A percentile compares a stretch with the other conserved stretches of the same genome.
phyloP scores from a whole-genome alignment of 768 basidiomycete genomes.

The Tubosaeta brunneosetosa region DNA sequence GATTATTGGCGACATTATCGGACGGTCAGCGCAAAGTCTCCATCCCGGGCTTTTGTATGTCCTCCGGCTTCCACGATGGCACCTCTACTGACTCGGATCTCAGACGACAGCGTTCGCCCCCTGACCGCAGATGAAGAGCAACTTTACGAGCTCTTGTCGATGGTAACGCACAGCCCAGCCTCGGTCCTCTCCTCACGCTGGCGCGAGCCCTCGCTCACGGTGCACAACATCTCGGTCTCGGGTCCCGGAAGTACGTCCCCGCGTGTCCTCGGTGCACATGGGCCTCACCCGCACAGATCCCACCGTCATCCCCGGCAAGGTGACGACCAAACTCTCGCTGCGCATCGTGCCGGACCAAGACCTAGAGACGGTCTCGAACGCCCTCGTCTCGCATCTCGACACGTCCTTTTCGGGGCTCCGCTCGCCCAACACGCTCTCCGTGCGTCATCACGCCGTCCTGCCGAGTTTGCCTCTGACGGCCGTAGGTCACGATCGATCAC shows the following conservation, averaged over 20 bases:
- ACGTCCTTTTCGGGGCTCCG: constrained; percentile 52
- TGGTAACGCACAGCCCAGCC: constrained; percentile 62
- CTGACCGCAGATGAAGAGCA: constrained; percentile 62
- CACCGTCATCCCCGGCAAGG: constrained; percentile 84
- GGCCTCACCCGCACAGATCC: constrained; percentile 44
- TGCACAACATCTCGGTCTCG: constrained; percentile 80
- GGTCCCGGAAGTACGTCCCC: constrained; percentile 65
- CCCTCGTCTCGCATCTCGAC: constrained; percentile 56
- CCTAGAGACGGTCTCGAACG: constrained; percentile 59
- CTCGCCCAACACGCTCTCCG: constrained; percentile 72
- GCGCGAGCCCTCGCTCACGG: constrained; percentile 86
- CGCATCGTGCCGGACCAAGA: constrained; percentile 95
- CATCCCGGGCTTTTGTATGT: constrained; percentile 82
- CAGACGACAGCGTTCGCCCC: constrained; percentile 75
- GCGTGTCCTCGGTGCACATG: not conserved
- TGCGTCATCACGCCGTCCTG: constrained; percentile 24
- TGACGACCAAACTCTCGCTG: constrained; percentile 81
- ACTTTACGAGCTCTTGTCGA: constrained; percentile 64
- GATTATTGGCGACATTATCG: constrained; percentile 67
- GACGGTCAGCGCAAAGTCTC: constrained; percentile 54
- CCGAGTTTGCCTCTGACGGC: not conserved
- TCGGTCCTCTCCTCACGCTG: constrained; percentile 72
- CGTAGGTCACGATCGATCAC: constrained; percentile 71
- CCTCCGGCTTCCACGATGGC: not conserved
- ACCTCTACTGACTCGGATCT: not conserved